Evolutionary conservation across 768 basidiomycete species (phyloP).

Genomic region (Calvatia gigantea): DNA sequence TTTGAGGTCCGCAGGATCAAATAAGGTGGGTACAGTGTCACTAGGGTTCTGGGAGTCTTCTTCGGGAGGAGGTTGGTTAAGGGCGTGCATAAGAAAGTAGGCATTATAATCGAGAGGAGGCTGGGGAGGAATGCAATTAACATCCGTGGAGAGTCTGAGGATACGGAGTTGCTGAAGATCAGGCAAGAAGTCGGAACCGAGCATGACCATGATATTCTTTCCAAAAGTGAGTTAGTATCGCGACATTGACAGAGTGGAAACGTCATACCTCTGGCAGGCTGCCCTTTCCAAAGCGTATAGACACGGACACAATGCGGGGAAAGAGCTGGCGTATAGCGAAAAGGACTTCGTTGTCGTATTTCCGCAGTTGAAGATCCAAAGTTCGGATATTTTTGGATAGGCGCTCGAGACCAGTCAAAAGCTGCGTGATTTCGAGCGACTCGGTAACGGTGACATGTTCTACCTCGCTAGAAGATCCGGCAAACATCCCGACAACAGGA

Average conservation of each 20-base stretch:
- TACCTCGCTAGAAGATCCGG: slow-evolving; percentile 13
- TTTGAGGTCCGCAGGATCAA: slow-evolving; percentile 14
- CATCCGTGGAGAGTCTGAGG: slow-evolving; percentile 20
- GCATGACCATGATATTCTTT: slow-evolving; percentile 26
- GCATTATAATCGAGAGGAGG: slow-evolving; percentile 10
- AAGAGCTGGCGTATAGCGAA: slow-evolving; percentile 27
- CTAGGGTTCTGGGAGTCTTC: slow-evolving; percentile 3
- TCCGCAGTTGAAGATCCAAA: slow-evolving; percentile 22
- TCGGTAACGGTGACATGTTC: slow-evolving; percentile 22
- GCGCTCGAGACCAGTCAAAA: slow-evolving; percentile 21
- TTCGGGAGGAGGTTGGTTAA: slow-evolving; percentile 5
- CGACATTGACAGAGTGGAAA: neutral
- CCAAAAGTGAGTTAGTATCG: neutral
- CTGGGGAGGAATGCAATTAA: slow-evolving; percentile 10
- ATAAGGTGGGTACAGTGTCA: slow-evolving; percentile 2
- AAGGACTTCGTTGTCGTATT: slow-evolving; percentile 29
- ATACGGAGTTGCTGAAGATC: slow-evolving; percentile 22
- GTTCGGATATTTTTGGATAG: slow-evolving; percentile 18
- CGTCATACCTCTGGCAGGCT: slow-evolving; percentile 20
- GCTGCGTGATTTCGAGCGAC: slow-evolving; percentile 15
- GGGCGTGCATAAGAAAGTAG: slow-evolving; percentile 9
- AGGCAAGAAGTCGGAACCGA: slow-evolving; percentile 26
- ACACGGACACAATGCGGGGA: slow-evolving; percentile 15
- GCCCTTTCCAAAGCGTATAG: slow-evolving; percentile 22
- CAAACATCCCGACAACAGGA: slow-evolving; percentile 18